Percentiles rank a stretch among this genome's conserved stretches.
phyloP scores from a whole-genome alignment of 805 yeast species.

The Hanseniaspora lindneri region DNA sequence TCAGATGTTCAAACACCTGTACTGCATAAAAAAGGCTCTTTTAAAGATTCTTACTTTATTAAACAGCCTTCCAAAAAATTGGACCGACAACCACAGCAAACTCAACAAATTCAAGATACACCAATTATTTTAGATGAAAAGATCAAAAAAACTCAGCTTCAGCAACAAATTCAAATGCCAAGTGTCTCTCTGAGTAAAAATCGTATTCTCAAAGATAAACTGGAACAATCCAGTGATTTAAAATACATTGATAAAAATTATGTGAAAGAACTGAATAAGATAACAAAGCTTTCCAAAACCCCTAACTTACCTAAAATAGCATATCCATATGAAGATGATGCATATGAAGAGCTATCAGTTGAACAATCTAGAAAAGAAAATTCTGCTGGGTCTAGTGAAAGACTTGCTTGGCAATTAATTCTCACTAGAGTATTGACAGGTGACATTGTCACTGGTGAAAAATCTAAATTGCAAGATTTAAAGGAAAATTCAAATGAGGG shows the following conservation, averaged over 20 bases:
- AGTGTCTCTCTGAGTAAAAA: background rate
- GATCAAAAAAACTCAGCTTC: too few species aligned
- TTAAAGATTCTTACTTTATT: slow-evolving; percentile 4
- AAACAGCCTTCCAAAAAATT: slow-evolving; percentile 3
- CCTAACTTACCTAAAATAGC: too few species aligned
- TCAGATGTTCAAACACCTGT: slow-evolving; percentile 1
- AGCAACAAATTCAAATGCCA: too few species aligned
- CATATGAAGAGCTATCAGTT: slow-evolving; percentile 27
- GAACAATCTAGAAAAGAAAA: slow-evolving; percentile 25
- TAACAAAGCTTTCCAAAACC: too few species aligned
- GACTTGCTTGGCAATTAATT: slow-evolving; percentile 95
- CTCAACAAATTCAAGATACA: background rate
- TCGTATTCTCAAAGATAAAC: background rate
- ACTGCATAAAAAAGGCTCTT: background rate
- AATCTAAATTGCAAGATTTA: slow-evolving; percentile 55
- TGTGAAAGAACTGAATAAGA: background rate
- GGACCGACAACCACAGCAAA: slow-evolving; percentile 3
- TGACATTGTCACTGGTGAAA: slow-evolving; percentile 85
- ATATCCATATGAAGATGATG: slow-evolving; percentile 31
- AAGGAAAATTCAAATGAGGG: slow-evolving; percentile 23
- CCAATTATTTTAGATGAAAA: background rate
- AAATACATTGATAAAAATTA: background rate
- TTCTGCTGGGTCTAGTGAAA: slow-evolving; percentile 35
- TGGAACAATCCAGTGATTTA: background rate
- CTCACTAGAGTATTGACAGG: slow-evolving; percentile 81